phyloP scores from a whole-genome alignment of 345 rosid genomes.

The Combretum micranthum region DNA sequence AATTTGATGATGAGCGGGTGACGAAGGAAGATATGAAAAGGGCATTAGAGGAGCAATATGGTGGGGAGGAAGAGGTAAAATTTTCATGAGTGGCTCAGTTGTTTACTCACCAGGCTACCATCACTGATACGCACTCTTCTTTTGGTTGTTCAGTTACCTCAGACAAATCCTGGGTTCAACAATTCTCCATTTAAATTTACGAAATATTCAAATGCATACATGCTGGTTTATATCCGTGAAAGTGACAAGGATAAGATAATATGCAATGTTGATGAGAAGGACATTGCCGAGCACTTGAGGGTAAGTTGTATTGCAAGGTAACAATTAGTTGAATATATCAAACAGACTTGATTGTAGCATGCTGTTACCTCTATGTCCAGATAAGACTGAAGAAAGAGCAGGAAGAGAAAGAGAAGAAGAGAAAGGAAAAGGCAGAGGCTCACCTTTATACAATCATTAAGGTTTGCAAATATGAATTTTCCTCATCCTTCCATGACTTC shows the following conservation, averaged over 20 bases:
- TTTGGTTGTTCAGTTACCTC: slow-evolving; percentile 29
- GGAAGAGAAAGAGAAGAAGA: slow-evolving; percentile 57
- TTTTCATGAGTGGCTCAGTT: not conserved
- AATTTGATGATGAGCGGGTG: slow-evolving; percentile 52
- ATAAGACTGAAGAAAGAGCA: slow-evolving; percentile 49
- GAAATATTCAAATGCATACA: slow-evolving; percentile 50
- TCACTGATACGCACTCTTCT: not conserved
- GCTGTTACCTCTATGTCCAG: slow-evolving; percentile 15
- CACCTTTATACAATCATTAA: slow-evolving; percentile 54
- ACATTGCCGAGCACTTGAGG: slow-evolving; percentile 50
- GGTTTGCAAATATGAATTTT: slow-evolving; percentile 15
- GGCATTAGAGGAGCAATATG: slow-evolving; percentile 51
- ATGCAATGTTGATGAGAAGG: slow-evolving; percentile 49
- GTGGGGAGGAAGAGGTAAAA: slow-evolving; percentile 48
- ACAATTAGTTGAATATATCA: not conserved
- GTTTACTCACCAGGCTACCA: not conserved
- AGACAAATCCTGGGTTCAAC: slow-evolving; percentile 51
- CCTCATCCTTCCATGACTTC: not conserved
- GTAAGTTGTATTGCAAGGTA: slow-evolving; percentile 15
- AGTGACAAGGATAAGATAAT: slow-evolving; percentile 51
- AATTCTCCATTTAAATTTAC: slow-evolving; percentile 49
- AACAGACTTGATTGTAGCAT: not conserved
- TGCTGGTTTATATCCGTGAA: slow-evolving; percentile 51
- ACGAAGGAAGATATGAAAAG: slow-evolving; percentile 47
- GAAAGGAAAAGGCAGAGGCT: slow-evolving; percentile 51